Conservation (phyloP, 2,329 filamentous ascomycete species). For the Incumbomyces delicatus region DNA sequence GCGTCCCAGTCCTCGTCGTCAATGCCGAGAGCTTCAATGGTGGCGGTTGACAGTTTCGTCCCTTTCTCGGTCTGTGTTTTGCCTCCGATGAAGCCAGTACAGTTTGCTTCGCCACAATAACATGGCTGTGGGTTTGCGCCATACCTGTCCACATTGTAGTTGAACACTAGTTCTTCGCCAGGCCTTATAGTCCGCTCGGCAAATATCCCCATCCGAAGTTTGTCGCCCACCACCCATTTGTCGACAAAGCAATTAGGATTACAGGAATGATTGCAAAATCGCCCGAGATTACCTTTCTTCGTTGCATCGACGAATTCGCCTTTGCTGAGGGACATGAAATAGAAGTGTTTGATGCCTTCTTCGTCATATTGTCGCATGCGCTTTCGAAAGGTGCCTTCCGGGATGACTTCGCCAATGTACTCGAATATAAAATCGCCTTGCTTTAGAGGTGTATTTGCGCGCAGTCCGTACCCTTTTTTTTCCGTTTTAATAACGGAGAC, state of each 20-base stretch:
- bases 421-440: slow-evolving; percentile 92
- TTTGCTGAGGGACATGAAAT: slow-evolving; percentile 98
- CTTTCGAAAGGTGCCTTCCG: slow-evolving; percentile 76
- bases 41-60: slow-evolving; percentile 79
- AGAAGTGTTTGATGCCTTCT: slow-evolving; percentile 97
- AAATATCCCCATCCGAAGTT: slow-evolving; percentile 98
- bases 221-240: slow-evolving; percentile 97
- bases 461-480: slow-evolving; percentile 91
- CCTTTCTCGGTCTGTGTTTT: slow-evolving; percentile 95
- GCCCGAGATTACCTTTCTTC: slow-evolving; percentile 87
- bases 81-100: slow-evolving; percentile 90
- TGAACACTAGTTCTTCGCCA: slow-evolving; percentile 94
- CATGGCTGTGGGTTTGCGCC: slow-evolving; percentile 94
- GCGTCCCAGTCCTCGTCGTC: slow-evolving; percentile 80
- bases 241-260: slow-evolving; percentile 98
- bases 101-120: slow-evolving; percentile 91
- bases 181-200: slow-evolving; percentile 72
- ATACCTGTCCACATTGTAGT: slow-evolving; percentile 98
- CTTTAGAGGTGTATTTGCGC: slow-evolving; percentile 65
- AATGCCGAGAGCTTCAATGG: slow-evolving; percentile 90
- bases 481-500: slow-evolving; percentile 96
- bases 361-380: slow-evolving; percentile 91
- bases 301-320: slow-evolving; percentile 96
- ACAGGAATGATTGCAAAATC: slow-evolving; percentile 98
- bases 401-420: slow-evolving; percentile 97